A percentile compares a stretch with the other conserved stretches of the same genome.
phyloP scores from a whole-genome alignment of 345 rosid genomes.

The Clarkia xantiana region DNA sequence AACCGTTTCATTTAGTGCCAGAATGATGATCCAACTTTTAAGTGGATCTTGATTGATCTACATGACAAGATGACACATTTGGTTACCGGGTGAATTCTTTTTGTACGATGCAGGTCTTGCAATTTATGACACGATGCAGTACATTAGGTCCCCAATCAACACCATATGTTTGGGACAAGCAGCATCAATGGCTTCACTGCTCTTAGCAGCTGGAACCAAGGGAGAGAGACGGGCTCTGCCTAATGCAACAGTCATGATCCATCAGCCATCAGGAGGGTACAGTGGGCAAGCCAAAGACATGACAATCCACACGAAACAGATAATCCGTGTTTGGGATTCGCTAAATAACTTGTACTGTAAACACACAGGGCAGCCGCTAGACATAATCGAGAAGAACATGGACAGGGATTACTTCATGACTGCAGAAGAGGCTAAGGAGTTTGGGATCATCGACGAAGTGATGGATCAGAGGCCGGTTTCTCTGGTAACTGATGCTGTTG shows the following conservation, averaged over 20 bases:
- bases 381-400: slow-evolving; percentile 75
- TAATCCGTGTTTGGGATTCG: slow-evolving; percentile 81
- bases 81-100: not conserved
- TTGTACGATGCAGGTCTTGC: slow-evolving; percentile 55
- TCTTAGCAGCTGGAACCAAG: slow-evolving; percentile 77
- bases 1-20: too few species aligned
- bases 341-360: slow-evolving; percentile 57
- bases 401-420: slow-evolving; percentile 98
- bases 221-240: slow-evolving; percentile 92
- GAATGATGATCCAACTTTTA: too few species aligned
- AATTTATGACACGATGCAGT: slow-evolving; percentile 94
- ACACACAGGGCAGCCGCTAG: slow-evolving; percentile 70
- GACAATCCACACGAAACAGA: slow-evolving; percentile 87
- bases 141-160: slow-evolving; percentile 74
- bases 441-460: slow-evolving; percentile 92
- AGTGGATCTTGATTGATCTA: too few species aligned
- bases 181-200: slow-evolving; percentile 99
- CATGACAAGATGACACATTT: not conserved
- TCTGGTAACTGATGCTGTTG: slow-evolving; percentile 74
- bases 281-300: slow-evolving; percentile 94
- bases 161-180: slow-evolving; percentile 97
- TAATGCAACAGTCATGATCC: slow-evolving; percentile 88
- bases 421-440: slow-evolving; percentile 78
- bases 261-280: slow-evolving; percentile 98
- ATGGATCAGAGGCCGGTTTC: slow-evolving; percentile 73